phyloP scores from a whole-genome alignment of 1,139 yeast species.

The Taiozyma sp. region DNA sequence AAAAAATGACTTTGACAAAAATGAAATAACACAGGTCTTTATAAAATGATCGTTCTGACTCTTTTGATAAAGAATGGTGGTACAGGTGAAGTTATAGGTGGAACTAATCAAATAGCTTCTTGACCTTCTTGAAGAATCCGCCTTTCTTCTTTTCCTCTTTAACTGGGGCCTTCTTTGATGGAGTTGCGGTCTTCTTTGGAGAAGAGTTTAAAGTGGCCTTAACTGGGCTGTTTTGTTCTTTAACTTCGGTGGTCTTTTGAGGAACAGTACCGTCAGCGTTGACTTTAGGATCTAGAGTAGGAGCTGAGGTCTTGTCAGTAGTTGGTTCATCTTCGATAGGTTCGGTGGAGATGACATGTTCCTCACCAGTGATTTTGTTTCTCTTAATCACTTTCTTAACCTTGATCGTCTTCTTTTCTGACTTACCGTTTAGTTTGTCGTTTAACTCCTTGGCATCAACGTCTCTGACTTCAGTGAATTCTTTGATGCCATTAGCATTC shows the following conservation, averaged over 20 bases:
- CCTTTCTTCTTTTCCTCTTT: constrained; percentile 19
- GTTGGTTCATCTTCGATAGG: constrained; percentile 16
- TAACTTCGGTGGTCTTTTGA: constrained; percentile 7
- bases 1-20: not conserved
- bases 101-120: constrained; percentile 9
- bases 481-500: constrained; percentile 46
- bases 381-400: constrained; percentile 32
- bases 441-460: constrained; percentile 46
- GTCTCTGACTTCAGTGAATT: constrained; percentile 39
- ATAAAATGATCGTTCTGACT: not conserved
- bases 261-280: constrained; percentile 2
- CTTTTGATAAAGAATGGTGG: not conserved
- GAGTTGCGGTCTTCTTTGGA: constrained; percentile 15
- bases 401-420: constrained; percentile 12
- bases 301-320: not conserved
- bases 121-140: constrained; percentile 20
- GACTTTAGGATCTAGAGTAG: constrained; percentile 17
- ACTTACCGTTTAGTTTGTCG: constrained; percentile 27
- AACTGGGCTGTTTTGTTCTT: constrained; percentile 9
- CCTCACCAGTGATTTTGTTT: constrained; percentile 35
- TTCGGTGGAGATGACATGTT: constrained; percentile 28
- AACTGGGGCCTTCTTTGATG: constrained; percentile 3
- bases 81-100: no score
- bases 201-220: constrained; percentile 5
- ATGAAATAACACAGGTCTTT: not conserved